phyloP scores from a whole-genome alignment of 495 filamentous ascomycete genomes.

The Friedmanniomyces simplex region DNA sequence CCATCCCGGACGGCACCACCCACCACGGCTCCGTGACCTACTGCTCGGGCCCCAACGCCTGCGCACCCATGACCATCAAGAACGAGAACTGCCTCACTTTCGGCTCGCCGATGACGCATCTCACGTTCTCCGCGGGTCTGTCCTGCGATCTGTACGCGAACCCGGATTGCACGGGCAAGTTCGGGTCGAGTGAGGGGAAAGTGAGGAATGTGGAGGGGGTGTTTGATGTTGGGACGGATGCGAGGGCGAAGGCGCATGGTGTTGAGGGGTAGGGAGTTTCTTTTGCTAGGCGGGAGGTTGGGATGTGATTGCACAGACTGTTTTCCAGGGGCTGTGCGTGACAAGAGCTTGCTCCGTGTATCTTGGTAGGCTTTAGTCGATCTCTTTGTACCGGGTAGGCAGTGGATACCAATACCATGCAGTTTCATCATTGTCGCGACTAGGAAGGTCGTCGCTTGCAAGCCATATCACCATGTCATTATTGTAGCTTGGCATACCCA shows the following conservation, averaged over 20 bases:
- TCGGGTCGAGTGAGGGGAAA: not conserved
- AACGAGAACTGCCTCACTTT: not conserved
- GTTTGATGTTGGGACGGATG: not conserved
- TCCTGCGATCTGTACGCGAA: not conserved
- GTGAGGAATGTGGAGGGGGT: not conserved
- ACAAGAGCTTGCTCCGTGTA: too few species aligned
- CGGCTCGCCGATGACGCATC: not conserved
- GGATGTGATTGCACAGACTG: not conserved
- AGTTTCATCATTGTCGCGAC: too few species aligned
- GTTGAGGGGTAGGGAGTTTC: not conserved
- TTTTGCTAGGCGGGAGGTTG: not conserved
- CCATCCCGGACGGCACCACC: not conserved
- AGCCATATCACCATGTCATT: too few species aligned
- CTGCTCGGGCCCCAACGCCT: not conserved
- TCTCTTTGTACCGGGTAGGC: too few species aligned
- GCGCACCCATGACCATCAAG: not conserved
- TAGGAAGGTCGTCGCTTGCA: too few species aligned
- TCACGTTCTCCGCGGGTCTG: not conserved
- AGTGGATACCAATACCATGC: too few species aligned
- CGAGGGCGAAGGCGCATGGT: not conserved
- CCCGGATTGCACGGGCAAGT: not conserved
- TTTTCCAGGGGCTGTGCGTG: too few species aligned
- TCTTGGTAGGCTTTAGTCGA: too few species aligned
- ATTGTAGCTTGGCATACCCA: too few species aligned
- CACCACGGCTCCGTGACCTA: not conserved